Evolutionary conservation across 1,139 yeast genomes (phyloP).

Genomic region (Hemisphaericaspora subhashii): DNA sequence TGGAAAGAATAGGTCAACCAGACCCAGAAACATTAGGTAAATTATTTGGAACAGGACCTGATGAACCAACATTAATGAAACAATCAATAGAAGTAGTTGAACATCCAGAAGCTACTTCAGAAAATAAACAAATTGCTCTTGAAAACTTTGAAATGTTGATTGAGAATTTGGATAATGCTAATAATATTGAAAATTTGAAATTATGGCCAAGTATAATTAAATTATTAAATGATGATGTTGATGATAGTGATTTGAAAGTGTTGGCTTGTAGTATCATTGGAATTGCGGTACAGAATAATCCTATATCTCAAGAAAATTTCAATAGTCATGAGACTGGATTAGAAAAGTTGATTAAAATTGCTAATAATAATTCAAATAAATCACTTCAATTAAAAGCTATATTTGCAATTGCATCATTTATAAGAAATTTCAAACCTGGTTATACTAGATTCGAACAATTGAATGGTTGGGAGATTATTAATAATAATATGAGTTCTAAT

Average conservation of each 20-base stretch:
- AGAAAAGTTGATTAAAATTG: slow-evolving; percentile 42
- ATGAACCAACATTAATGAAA: slow-evolving; percentile 84
- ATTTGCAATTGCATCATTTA: slow-evolving; percentile 71
- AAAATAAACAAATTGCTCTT: slow-evolving; percentile 70
- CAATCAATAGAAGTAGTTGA: slow-evolving; percentile 64
- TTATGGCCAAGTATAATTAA: slow-evolving; percentile 73
- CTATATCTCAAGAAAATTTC: slow-evolving; percentile 67
- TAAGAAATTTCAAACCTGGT: slow-evolving; percentile 69
- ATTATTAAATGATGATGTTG: slow-evolving; percentile 42
- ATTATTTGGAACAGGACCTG: slow-evolving; percentile 71
- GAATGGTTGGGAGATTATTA: slow-evolving; percentile 62
- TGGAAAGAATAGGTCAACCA: slow-evolving; percentile 60
- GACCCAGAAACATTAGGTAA: slow-evolving; percentile 78
- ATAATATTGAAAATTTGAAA: slow-evolving; percentile 78
- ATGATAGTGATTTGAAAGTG: slow-evolving; percentile 48
- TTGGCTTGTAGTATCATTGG: slow-evolving; percentile 77
- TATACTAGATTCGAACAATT: slow-evolving; percentile 53
- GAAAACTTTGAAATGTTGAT: slow-evolving; percentile 94
- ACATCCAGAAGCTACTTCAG: slow-evolving; percentile 62
- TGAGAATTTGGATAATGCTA: slow-evolving; percentile 93
- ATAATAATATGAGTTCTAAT: slow-evolving; percentile 14
- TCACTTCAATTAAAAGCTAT: slow-evolving; percentile 61
- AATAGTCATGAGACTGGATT: slow-evolving; percentile 52
- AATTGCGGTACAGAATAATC: slow-evolving; percentile 90
- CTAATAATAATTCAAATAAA: slow-evolving; percentile 22